Evolutionary conservation across 371 early-diverging fungal species (phyloP).

Genomic region (Cokeromyces recurvatus): DNA sequence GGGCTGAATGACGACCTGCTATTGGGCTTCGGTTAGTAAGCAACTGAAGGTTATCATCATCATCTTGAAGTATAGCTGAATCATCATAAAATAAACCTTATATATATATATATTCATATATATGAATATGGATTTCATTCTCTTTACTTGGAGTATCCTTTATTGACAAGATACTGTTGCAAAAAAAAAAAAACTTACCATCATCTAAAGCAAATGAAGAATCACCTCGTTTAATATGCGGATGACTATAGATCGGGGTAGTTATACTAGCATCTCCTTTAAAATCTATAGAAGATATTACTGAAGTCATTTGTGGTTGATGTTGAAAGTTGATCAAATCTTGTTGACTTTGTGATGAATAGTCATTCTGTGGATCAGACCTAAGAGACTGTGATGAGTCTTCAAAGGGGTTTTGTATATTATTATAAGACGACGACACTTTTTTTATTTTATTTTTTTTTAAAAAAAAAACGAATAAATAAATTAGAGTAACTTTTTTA

Average conservation of each 20-base stretch:
- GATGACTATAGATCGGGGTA: constrained; percentile 14
- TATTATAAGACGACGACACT: constrained; percentile 16
- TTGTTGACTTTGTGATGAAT: neutral
- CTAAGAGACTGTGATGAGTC: constrained; percentile 25
- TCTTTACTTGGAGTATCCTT: too few species aligned
- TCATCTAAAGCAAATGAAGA: constrained; percentile 28
- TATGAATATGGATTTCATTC: neutral
- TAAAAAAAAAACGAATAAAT: neutral
- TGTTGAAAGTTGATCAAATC: constrained; percentile 17
- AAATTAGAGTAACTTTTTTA: neutral
- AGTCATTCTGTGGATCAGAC: neutral
- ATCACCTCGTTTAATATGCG: constrained; percentile 15
- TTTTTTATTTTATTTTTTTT: neutral
- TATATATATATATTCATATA: neutral
- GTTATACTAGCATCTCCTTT: constrained; percentile 1
- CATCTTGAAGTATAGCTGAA: constrained; percentile 26
- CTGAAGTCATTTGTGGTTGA: constrained; percentile 1
- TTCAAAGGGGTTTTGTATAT: constrained; percentile 18
- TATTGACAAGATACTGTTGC: too few species aligned
- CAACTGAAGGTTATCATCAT: constrained; percentile 45
- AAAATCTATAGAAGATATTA: too few species aligned
- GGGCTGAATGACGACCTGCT: constrained; percentile 22
- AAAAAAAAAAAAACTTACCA: too few species aligned
- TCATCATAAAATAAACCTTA: constrained; percentile 44
- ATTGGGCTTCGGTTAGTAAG: constrained; percentile 37